Conservation (phyloP, 371 early-diverging fungal species). For the Neoconidiobolus thromboides region DNA sequence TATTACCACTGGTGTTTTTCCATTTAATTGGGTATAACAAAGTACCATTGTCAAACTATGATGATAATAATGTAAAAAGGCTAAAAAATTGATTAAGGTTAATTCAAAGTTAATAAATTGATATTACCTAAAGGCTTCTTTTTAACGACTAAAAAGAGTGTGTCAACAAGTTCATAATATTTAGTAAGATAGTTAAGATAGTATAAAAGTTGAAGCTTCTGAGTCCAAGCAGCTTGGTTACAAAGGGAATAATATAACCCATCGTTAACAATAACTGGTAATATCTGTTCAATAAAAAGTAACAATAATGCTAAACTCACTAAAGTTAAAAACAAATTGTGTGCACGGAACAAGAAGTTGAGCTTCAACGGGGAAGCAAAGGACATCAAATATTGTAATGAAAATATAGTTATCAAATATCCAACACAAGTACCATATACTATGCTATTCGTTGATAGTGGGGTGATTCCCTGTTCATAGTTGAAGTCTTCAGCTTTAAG, state of each 20-base stretch:
- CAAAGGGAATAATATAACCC: constrained; percentile 55
- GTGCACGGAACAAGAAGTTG: constrained; percentile 39
- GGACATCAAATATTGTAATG: constrained; percentile 44
- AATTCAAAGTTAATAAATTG: not conserved
- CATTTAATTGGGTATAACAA: constrained; percentile 64
- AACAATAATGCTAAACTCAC: constrained; percentile 38
- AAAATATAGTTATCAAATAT: constrained; percentile 52
- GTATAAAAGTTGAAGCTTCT: constrained; percentile 52
- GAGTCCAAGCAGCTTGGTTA: constrained; percentile 40
- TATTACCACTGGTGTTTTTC: constrained; percentile 61
- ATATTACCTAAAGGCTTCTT: constrained; percentile 38
- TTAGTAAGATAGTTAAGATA: constrained; percentile 74
- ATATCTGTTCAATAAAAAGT: constrained; percentile 45
- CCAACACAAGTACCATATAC: constrained; percentile 21
- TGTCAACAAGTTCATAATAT: constrained; percentile 67
- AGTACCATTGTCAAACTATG: constrained; percentile 79
- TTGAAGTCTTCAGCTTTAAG: constrained; percentile 22
- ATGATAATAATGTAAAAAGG: constrained; percentile 55
- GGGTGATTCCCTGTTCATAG: constrained; percentile 37
- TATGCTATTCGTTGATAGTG: constrained; percentile 40
- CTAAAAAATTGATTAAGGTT: constrained; percentile 14
- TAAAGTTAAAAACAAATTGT: constrained; percentile 50
- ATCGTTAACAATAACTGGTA: constrained; percentile 34
- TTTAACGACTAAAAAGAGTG: constrained; percentile 46
- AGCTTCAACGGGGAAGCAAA: constrained; percentile 37